phyloP scores from a whole-genome alignment of 768 basidiomycete genomes.

The Hypholoma sublateritium region DNA sequence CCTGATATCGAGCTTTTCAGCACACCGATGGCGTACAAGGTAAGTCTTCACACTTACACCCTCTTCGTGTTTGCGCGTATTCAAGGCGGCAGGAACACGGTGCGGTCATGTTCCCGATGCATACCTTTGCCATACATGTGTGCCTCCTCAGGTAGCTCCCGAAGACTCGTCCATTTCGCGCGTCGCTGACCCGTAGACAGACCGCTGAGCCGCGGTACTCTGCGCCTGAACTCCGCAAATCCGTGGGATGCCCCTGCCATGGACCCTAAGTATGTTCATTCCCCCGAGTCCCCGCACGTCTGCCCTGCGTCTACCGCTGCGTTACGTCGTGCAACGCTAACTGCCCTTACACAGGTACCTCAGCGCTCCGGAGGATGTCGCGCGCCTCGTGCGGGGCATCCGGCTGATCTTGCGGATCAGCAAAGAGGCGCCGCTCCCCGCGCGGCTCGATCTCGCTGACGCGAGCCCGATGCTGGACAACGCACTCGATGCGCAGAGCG shows the following conservation, averaged over 20 bases:
- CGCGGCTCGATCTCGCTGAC: slow-evolving; percentile 30
- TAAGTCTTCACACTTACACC: slow-evolving; percentile 3
- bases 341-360: slow-evolving; percentile 30
- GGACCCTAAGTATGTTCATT: slow-evolving; percentile 35
- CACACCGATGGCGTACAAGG: slow-evolving; percentile 41
- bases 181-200: slow-evolving; percentile 14
- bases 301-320: too few relatives aligned
- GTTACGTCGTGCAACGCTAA: too few relatives aligned
- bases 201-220: slow-evolving; percentile 37
- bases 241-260: slow-evolving; percentile 37
- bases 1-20: slow-evolving; percentile 45
- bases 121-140: slow-evolving; percentile 37
- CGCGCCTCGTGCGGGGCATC: slow-evolving; percentile 37
- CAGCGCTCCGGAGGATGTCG: slow-evolving; percentile 34
- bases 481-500: slow-evolving; percentile 29
- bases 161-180: too few relatives aligned
- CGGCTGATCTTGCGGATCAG: slow-evolving; percentile 34
- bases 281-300: too few relatives aligned
- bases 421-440: slow-evolving; percentile 33
- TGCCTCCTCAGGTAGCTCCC: slow-evolving; percentile 32
- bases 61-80: neutral
- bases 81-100: slow-evolving; percentile 32
- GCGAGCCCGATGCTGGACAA: slow-evolving; percentile 35
- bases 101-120: slow-evolving; percentile 32
- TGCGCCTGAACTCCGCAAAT: slow-evolving; percentile 34